Conservation (phyloP, 1,284 basidiomycete species). For the Porodaedalea pini region DNA sequence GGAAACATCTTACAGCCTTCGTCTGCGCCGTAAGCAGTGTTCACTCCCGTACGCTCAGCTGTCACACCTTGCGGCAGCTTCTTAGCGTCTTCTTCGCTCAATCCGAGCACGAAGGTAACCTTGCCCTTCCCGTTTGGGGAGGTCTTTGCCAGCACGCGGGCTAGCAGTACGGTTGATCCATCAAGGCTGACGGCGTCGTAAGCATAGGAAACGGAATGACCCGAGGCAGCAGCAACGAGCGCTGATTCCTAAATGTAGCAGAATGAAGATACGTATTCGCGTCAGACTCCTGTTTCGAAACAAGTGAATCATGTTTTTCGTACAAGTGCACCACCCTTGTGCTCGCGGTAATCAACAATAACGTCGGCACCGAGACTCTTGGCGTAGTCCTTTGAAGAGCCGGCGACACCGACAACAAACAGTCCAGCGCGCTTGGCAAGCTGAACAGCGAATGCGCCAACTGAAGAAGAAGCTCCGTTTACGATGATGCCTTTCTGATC, state of each 20-base stretch:
- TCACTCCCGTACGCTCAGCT: background rate
- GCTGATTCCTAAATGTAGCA: background rate
- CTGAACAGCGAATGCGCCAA: constrained; percentile 34
- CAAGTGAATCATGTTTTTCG: background rate
- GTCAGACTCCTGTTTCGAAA: background rate
- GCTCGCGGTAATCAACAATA: constrained; percentile 31
- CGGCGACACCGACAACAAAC: constrained; percentile 31
- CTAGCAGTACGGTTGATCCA: constrained; percentile 8
- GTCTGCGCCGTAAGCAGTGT: constrained; percentile 13
- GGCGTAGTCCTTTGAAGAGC: constrained; percentile 24
- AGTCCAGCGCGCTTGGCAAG: constrained; percentile 29
- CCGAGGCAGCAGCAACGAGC: constrained; percentile 1
- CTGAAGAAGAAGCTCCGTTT: constrained; percentile 32
- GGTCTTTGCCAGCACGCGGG: constrained; percentile 11
- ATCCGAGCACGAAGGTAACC: constrained; percentile 7
- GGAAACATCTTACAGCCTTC: constrained; percentile 12
- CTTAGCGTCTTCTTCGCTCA: constrained; percentile 13
- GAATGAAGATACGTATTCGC: background rate
- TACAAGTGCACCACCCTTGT: constrained; percentile 11
- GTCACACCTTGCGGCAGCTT: constrained; percentile 9
- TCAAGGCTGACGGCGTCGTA: constrained; percentile 9
- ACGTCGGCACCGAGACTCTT: constrained; percentile 28
- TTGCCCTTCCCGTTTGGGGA: constrained; percentile 15
- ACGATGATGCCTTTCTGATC: constrained; percentile 27
- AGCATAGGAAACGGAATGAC: background rate